Evolutionary conservation across 306 rosid species (phyloP).

Genomic region (Aeschynomene evenia): DNA sequence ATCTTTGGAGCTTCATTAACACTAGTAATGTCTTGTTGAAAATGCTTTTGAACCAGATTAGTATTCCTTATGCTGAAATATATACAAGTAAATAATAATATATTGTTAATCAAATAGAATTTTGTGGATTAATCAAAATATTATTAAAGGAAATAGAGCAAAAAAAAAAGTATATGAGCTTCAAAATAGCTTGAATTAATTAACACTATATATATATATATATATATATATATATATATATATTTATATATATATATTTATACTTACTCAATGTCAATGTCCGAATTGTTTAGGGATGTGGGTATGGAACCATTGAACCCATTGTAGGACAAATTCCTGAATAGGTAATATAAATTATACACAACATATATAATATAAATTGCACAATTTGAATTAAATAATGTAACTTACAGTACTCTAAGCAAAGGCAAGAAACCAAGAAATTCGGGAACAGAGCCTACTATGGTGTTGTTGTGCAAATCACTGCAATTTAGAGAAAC

Average conservation of each 20-base stretch:
- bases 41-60: neutral
- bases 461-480: slow-evolving; percentile 39
- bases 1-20: neutral
- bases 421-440: slow-evolving; percentile 47
- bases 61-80: neutral
- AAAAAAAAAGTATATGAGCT: too few species aligned
- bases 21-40: neutral
- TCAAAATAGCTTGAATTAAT: too few species aligned
- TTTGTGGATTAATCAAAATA: too few species aligned
- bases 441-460: slow-evolving; percentile 44
- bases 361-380: too few species aligned
- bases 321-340: slow-evolving; percentile 38
- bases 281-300: slow-evolving; percentile 24
- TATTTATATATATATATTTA: too few species aligned
- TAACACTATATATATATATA: too few species aligned
- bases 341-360: too few species aligned
- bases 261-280: slow-evolving; percentile 34
- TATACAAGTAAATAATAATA: too few species aligned
- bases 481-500: slow-evolving; percentile 29
- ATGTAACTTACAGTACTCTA: slow-evolving; percentile 34
- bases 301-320: slow-evolving; percentile 37
- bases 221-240: too few species aligned
- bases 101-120: neutral
- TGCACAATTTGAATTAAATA: neutral
- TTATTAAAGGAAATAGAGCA: too few species aligned